Evolutionary conservation across 768 basidiomycete species (phyloP).

Genomic region (Rhodotorula kratochvilovae): DNA sequence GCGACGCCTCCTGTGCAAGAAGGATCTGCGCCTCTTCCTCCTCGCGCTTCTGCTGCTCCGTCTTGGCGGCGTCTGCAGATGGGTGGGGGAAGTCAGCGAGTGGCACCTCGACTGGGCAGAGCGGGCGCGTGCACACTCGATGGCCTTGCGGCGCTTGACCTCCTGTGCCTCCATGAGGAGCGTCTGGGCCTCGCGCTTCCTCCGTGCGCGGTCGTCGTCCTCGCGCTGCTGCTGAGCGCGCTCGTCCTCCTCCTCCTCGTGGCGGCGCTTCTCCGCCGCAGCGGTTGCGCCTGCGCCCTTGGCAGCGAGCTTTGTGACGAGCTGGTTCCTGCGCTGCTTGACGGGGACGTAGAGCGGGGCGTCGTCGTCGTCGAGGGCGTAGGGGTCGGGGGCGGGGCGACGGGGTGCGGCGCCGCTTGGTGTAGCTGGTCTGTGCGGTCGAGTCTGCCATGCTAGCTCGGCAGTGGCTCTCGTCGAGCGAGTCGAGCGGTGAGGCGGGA

Average conservation of each 20-base stretch:
- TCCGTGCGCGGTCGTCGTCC: slow-evolving; percentile 68
- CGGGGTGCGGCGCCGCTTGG: slow-evolving; percentile 14
- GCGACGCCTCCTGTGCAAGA: slow-evolving; percentile 75
- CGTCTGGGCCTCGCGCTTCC: slow-evolving; percentile 66
- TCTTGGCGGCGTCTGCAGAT: slow-evolving; percentile 72
- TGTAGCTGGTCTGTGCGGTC: not conserved
- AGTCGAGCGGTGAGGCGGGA: not conserved
- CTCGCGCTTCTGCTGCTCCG: slow-evolving; percentile 73
- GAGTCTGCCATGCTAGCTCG: not conserved
- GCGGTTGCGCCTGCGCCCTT: slow-evolving; percentile 55
- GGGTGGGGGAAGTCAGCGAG: not conserved
- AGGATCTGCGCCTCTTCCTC: slow-evolving; percentile 88
- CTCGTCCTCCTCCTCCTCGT: slow-evolving; percentile 56
- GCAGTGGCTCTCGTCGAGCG: not conserved
- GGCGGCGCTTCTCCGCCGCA: slow-evolving; percentile 54
- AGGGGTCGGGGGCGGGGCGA: slow-evolving; percentile 26
- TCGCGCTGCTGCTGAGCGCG: slow-evolving; percentile 62
- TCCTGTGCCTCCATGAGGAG: slow-evolving; percentile 90
- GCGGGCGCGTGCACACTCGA: slow-evolving; percentile 59
- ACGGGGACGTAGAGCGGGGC: slow-evolving; percentile 87
- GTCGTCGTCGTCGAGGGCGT: slow-evolving; percentile 47
- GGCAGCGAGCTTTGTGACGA: slow-evolving; percentile 63
- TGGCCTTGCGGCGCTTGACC: slow-evolving; percentile 75
- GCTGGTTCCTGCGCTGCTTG: slow-evolving; percentile 73
- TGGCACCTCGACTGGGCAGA: not conserved